Conservation (phyloP, 352 stramenopile species). For the Blastocystis sp. region DNA sequence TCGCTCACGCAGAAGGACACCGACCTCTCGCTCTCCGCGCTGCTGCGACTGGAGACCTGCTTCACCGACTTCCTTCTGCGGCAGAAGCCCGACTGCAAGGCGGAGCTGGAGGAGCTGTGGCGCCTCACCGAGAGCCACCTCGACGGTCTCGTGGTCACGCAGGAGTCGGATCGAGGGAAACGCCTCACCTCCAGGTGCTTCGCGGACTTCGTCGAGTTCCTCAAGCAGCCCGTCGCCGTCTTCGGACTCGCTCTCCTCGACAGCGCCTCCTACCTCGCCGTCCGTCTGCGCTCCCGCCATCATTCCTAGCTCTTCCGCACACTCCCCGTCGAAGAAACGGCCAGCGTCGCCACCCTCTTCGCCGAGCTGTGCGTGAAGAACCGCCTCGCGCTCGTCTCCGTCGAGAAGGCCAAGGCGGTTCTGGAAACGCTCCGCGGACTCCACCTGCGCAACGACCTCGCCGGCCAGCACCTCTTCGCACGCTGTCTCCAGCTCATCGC, state of each 20-base stretch:
- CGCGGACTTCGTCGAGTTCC: slow-evolving; percentile 66
- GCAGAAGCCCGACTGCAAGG: slow-evolving; percentile 64
- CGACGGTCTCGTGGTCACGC: neutral
- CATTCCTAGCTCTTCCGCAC: neutral
- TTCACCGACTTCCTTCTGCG: neutral
- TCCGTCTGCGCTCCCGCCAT: slow-evolving; percentile 66
- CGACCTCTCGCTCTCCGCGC: slow-evolving; percentile 49
- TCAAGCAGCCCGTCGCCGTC: slow-evolving; percentile 68
- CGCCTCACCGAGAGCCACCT: slow-evolving; percentile 58
- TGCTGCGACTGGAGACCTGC: slow-evolving; percentile 51
- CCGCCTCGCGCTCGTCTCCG: neutral
- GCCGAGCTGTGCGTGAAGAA: slow-evolving; percentile 39
- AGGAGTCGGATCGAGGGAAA: neutral
- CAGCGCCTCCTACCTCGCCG: slow-evolving; percentile 67
- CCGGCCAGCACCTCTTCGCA: slow-evolving; percentile 78
- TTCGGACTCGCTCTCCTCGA: slow-evolving; percentile 69
- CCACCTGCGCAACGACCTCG: slow-evolving; percentile 23
- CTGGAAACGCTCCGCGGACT: slow-evolving; percentile 33
- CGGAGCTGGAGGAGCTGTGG: slow-evolving; percentile 67
- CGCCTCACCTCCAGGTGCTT: slow-evolving; percentile 54
- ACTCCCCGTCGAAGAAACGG: neutral
- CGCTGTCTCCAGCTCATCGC: slow-evolving; percentile 82
- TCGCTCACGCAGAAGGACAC: neutral
- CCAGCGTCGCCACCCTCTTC: neutral
- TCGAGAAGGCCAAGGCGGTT: neutral